These are phyloP conservation scores for Pseudogymnoascus sp. DNA, from an alignment of 2,329 filamentous ascomycete genomes.

Conservation along the genomic window DNA sequence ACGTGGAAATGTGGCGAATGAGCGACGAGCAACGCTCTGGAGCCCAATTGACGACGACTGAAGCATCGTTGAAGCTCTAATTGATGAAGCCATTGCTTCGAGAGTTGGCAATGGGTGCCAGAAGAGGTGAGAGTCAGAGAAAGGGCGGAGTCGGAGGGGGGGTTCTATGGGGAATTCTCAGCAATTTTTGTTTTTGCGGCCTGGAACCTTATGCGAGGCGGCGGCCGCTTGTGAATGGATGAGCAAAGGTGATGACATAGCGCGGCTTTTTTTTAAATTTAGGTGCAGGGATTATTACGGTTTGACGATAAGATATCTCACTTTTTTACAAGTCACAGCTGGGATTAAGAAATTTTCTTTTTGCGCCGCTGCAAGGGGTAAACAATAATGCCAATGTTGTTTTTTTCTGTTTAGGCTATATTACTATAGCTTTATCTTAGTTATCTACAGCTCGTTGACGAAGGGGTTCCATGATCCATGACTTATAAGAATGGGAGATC, in stretches of 20 bases:
- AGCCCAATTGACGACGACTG: slow-evolving; percentile 26
- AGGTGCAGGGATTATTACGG: neutral
- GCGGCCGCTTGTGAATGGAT: slow-evolving; percentile 7
- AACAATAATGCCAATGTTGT: neutral
- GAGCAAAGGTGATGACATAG: slow-evolving; percentile 10
- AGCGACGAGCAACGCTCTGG: slow-evolving; percentile 21
- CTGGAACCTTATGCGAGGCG: slow-evolving; percentile 9
- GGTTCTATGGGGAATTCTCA: slow-evolving; percentile 4
- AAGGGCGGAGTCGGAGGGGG: slow-evolving; percentile 1
- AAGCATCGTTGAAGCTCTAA: slow-evolving; percentile 27
- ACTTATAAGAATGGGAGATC: neutral
- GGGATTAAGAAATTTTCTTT: neutral
- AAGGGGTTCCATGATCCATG: too few relatives aligned
- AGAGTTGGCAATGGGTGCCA: slow-evolving; percentile 15
- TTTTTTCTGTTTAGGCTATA: neutral
- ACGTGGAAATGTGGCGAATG: slow-evolving; percentile 24
- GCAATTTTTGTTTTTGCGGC: slow-evolving; percentile 10
- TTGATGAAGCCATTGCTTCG: slow-evolving; percentile 27
- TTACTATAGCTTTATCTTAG: neutral
- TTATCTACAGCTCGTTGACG: neutral
- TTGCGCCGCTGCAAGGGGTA: neutral
- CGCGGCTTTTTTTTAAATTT: slow-evolving; percentile 9
- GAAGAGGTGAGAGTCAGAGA: neutral
- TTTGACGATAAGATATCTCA: slow-evolving; percentile 9
- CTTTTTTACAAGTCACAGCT: neutral